These are phyloP conservation scores for Cyclanthera cordifolia DNA, from an alignment of 306 rosid genomes.

Conservation along the genomic window DNA sequence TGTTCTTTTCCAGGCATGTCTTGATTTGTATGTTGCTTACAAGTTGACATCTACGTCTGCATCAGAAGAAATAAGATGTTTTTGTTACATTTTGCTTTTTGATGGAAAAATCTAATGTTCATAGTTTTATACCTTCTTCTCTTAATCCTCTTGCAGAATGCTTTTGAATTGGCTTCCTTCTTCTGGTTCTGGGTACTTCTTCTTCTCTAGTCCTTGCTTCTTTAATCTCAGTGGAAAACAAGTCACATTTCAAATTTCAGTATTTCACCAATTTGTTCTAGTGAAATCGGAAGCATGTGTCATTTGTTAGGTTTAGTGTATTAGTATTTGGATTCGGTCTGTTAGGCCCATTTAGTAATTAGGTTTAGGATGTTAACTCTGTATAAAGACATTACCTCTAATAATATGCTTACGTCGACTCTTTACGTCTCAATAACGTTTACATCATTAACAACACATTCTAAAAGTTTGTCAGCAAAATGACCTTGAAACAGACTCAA, in stretches of 20 bases:
- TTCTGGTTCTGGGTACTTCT: slow-evolving; percentile 96
- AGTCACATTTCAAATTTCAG: neutral
- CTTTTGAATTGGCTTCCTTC: slow-evolving; percentile 92
- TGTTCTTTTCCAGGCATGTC: slow-evolving; percentile 77
- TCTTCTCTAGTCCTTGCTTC: slow-evolving; percentile 14
- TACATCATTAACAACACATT: slow-evolving; percentile 1
- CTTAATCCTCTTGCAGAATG: slow-evolving; percentile 52
- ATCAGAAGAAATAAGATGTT: neutral
- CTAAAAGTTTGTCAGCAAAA: neutral
- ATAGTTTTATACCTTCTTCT: slow-evolving; percentile 6
- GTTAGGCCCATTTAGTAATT: too few species aligned
- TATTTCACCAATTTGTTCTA: neutral
- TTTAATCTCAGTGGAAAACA: neutral
- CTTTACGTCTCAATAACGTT: too few species aligned
- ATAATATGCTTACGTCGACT: too few species aligned
- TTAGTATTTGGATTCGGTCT: too few species aligned
- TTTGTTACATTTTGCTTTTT: slow-evolving; percentile 8
- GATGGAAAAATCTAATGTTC: neutral
- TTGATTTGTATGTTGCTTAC: slow-evolving; percentile 7
- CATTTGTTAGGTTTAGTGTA: too few species aligned
- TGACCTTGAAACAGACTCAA: neutral
- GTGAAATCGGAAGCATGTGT: slow-evolving; percentile 1
- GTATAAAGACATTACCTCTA: too few species aligned
- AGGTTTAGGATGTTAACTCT: too few species aligned
- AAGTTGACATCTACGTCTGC: neutral